Evolutionary conservation across 2,329 filamentous ascomycete genomes (phyloP).

Genomic region (Fusarium begoniae): DNA sequence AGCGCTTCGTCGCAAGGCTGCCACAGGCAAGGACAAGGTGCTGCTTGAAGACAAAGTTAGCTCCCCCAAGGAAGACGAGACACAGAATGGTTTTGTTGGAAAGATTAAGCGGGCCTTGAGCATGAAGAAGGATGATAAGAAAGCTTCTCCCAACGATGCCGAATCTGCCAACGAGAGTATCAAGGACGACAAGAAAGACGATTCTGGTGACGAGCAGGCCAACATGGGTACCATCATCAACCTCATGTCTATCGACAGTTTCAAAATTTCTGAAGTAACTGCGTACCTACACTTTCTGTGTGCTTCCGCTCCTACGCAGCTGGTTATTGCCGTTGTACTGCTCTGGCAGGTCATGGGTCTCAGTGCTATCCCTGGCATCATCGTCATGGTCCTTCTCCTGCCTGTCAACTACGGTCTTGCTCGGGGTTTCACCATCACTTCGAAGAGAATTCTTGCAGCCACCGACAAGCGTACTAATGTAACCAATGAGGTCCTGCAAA

Average conservation of each 20-base stretch:
- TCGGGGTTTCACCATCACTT: slow-evolving; percentile 82
- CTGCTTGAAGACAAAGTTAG: slow-evolving; percentile 65
- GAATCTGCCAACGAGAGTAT: slow-evolving; percentile 47
- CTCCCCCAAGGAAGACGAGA: slow-evolving; percentile 44
- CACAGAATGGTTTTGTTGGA: slow-evolving; percentile 54
- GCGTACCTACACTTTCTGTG: slow-evolving; percentile 97
- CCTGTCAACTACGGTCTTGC: slow-evolving; percentile 92
- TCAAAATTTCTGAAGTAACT: slow-evolving; percentile 95
- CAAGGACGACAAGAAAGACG: slow-evolving; percentile 50
- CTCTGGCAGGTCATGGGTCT: slow-evolving; percentile 91
- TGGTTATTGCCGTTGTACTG: slow-evolving; percentile 80
- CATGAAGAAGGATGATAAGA: slow-evolving; percentile 65
- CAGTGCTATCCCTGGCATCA: slow-evolving; percentile 92
- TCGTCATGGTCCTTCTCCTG: slow-evolving; percentile 87
- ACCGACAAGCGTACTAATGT: slow-evolving; percentile 96
- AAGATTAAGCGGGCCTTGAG: slow-evolving; percentile 67
- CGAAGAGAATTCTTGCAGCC: slow-evolving; percentile 90
- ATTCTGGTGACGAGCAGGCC: slow-evolving; percentile 73
- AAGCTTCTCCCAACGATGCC: slow-evolving; percentile 47
- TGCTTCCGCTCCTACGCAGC: slow-evolving; percentile 88
- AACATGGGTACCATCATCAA: slow-evolving; percentile 99
- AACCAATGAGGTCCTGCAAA: slow-evolving; percentile 96
- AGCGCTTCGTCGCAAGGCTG: slow-evolving; percentile 88
- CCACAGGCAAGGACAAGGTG: slow-evolving; percentile 77
- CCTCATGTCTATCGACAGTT: slow-evolving; percentile 98